Base-by-base conservation (phyloP, 306 rosid species). In the Benincasa hispida region DNA sequence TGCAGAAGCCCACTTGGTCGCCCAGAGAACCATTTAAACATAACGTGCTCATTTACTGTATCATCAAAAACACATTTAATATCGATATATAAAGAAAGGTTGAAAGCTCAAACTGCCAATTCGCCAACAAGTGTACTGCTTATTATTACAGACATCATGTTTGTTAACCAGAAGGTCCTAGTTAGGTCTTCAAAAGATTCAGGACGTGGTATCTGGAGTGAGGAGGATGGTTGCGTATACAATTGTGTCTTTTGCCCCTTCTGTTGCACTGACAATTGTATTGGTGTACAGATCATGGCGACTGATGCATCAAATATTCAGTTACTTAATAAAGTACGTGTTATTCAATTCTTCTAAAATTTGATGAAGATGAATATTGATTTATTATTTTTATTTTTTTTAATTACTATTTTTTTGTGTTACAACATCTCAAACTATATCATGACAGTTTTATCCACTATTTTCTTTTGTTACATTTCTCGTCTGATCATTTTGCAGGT, bases 181-280 rank as follows among this genome's bases (percentile, higher is more conserved):
- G 77, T 76, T 58, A 80, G 85, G 76, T 81, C 77, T 75, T 76
- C 78, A 58, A 79, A 76, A 50, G 79, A 80, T 78, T 72, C 75
- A 6, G 89, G 85, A 55, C 86, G 80, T 77, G 90, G 94, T 54
- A 81, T 85, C 76, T 93, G 98, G 98, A 86, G 90, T 79, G 85
- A 77, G 70, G 91, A 90, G 81, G 98, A 91, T 80, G 98, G 98
- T 45, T 91, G 94, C 65, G 98, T 93, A 76, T 91, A 85, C 84
- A 84, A 85, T 58, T 53, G 84, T 66, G 73, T 91, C 66, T 83
- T 86, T 80, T 93, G 98, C 78, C 96, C 97, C 80, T 91, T 88
- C 87, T 93, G 98, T 84, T 67, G 62, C 70, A 82, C 74, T 63
- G 57, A 69, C 81, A 88, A 83, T 75, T 85, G 84, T 78, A 87